Evolutionary conservation across 176 grass and related monocot genomes (phyloP), one percentile per base, ranked within the genome.

Genomic region (Phragmites australis): DNA sequence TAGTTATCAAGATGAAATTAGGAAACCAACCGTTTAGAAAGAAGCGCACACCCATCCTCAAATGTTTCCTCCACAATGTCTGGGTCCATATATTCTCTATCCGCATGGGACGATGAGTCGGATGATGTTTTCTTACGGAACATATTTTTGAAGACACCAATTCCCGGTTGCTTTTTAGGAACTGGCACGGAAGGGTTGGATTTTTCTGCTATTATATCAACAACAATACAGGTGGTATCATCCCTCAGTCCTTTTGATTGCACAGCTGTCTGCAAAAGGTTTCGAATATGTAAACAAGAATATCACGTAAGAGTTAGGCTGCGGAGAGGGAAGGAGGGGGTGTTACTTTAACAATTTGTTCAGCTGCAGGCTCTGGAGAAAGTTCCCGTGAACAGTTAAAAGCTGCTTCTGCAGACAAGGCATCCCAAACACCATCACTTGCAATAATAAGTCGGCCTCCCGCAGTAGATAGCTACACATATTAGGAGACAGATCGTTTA

Each of bases 391-490:
- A 93, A 85, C 87, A 95, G 31, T 81, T 91, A 75, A 94, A 77
- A 78, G 90, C 90, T 73, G 56, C 79, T 89, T 95, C 90, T 65
- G 78, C 64, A 87, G 53, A 86, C 71, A 99, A 86, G 68, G 60
- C 92, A 93, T 99, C 96, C 96, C 96, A 99, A 44, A 99, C 96
- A 72, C 96, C 96, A 84, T 99, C 96, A 34, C 96, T 99, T 81
- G 92, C 88, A 82, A 99, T 87, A 74, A 99, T 84, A 73, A 99
- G 86, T 34, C 92, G 86, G 41, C 92, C 90, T 54, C 96, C 96
- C 16, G 81, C 67, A 53, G 66, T 95, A 47, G 96, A 95, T 76
- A 99, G 70, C 96, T 99, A 80, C 66, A 81, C 39, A 76, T 29
- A 70, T 81, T 40, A 62, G 53, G 81, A 89, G 15, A 52, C 45